A percentile compares a stretch with the other conserved stretches of the same genome.
These are phyloP conservation scores for Lentinula aciculospora DNA, from an alignment of 768 basidiomycete species.

Conservation along the genomic window DNA sequence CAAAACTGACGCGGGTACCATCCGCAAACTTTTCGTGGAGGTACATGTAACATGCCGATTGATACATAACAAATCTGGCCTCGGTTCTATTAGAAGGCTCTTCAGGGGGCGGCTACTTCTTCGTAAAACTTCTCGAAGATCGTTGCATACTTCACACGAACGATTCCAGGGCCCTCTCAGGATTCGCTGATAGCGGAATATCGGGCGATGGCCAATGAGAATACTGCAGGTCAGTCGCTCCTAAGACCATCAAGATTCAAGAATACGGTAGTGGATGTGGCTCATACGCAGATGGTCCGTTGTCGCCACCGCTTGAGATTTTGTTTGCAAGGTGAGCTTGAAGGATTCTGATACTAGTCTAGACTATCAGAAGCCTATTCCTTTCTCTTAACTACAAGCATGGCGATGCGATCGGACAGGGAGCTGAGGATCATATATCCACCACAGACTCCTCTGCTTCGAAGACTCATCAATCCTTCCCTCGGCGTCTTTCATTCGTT, in stretches of 20 bases:
- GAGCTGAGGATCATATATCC: neutral
- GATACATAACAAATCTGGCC: neutral
- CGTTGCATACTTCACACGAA: neutral
- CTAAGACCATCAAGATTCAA: neutral
- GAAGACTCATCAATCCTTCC: neutral
- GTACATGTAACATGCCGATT: neutral
- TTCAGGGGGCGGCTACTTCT: neutral
- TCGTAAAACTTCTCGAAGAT: neutral
- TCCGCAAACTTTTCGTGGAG: neutral
- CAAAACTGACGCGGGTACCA: neutral
- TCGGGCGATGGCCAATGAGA: neutral
- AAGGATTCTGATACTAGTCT: neutral
- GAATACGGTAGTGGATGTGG: neutral
- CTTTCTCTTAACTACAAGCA: neutral
- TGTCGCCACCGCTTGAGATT: neutral
- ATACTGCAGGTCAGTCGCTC: neutral
- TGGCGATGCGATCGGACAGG: neutral
- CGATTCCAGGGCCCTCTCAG: neutral
- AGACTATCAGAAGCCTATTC: neutral
- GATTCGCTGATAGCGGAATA: neutral
- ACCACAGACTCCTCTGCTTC: neutral
- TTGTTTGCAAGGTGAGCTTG: neutral
- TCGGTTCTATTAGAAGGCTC: neutral
- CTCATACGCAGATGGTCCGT: neutral
- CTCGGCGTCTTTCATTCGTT: neutral